Evolutionary conservation across 371 early-diverging fungal genomes (phyloP), one percentile per base, ranked within the genome.

Genomic region (Fennellomyces sp.): DNA sequence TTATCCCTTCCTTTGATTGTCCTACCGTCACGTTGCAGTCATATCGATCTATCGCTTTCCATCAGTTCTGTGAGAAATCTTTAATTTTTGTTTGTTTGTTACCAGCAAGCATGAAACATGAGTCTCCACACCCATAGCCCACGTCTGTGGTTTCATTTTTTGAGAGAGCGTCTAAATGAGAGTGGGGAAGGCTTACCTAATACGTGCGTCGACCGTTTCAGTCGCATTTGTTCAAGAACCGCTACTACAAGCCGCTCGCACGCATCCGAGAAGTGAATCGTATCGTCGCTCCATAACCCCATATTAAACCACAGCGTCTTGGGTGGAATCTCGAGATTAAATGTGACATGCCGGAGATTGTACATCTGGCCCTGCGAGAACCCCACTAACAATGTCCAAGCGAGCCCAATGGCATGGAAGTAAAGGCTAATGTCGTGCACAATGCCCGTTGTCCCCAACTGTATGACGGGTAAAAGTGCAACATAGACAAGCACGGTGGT

Each of bases 121-220:
- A 81, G 58, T 81, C 81, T 0, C 78, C 81, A 61, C 81, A 81
- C 3, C 81, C 81, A 74, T 73, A 81, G 0, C 78, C 81, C 28
- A 81, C 78, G 61, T 81, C 81, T 81, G 58, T 17, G 29, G 23
- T n/a, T 33, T 23, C 13, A 23, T 36, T 29, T 28, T 15, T 2
- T 41, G 42, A 17, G 17, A 21, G 13, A 29, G 2, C 26, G 21
- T 47, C 15, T 29, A 39, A 33, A 13, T 33, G 35, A 33, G 35
- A 33, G 13, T 8, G 35, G 13, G n/a, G 21, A 45, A 0, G 23
- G 31, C 21, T 57, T 65, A 77, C 80, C 80, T 41, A 80, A 38
- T 2, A 76, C 58, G 31, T 31, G 50, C 29, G n/a, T 30, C 2
- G 17, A 23, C 2, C 10, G 21, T 47, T 33, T 56, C 21, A 56